Conservation (phyloP, 2,329 filamentous ascomycete species). For the Neonectria coccinea region DNA sequence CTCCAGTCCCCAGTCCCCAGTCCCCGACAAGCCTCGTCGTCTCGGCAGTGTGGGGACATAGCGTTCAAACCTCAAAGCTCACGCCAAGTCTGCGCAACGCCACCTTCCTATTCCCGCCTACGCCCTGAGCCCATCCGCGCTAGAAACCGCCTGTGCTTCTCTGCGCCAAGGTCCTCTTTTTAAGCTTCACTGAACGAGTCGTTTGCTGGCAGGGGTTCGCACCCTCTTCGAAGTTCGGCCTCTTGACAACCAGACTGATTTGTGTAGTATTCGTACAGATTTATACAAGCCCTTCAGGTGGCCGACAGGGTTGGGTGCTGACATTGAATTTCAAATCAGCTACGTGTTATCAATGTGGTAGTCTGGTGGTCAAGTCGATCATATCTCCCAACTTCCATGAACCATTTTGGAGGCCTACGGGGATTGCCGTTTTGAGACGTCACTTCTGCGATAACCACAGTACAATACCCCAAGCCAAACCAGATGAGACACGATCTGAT, state of each 20-base stretch:
- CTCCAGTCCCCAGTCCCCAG: no score
- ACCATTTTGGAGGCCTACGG: neutral
- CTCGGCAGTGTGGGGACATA: slow-evolving; percentile 23
- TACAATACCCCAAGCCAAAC: no score
- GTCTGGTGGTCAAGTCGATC: neutral
- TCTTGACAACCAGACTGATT: neutral
- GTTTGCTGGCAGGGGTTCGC: slow-evolving; percentile 16
- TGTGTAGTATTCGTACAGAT: neutral
- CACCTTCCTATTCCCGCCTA: slow-evolving; percentile 43
- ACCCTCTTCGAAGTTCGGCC: neutral
- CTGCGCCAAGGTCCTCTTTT: slow-evolving; percentile 17
- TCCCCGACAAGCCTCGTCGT: neutral
- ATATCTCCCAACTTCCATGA: neutral
- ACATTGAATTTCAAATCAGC: neutral
- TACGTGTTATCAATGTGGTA: neutral
- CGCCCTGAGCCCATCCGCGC: slow-evolving; percentile 10
- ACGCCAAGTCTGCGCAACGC: slow-evolving; percentile 21
- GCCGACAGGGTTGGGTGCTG: neutral
- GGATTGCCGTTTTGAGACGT: no score
- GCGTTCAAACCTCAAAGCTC: neutral
- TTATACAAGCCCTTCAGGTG: neutral
- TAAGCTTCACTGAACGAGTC: slow-evolving; percentile 8
- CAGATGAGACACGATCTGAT: no score
- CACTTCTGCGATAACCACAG: no score
- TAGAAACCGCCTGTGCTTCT: slow-evolving; percentile 21